These are phyloP conservation scores for Rhipidocladum racemiflorum DNA, from an alignment of 176 grass and related monocot species.

Conservation along the genomic window DNA sequence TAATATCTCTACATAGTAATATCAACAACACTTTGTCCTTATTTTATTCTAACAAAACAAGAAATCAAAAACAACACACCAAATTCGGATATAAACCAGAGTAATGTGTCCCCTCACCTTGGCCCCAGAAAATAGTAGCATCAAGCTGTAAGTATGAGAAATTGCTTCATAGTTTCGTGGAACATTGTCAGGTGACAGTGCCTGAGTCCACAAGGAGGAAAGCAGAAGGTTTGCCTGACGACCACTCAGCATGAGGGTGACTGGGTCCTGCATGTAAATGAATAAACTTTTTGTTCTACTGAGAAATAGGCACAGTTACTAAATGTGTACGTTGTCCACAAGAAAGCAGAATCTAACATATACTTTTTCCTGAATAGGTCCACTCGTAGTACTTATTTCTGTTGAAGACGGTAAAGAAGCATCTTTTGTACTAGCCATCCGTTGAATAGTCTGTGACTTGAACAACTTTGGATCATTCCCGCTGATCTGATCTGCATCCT, in stretches of 20 bases:
- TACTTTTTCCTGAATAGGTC: slow-evolving; percentile 50
- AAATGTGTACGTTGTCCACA: slow-evolving; percentile 1
- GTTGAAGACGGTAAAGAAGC: slow-evolving; percentile 14
- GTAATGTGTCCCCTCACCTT: slow-evolving; percentile 50
- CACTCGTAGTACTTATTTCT: slow-evolving; percentile 43
- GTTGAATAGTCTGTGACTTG: slow-evolving; percentile 54
- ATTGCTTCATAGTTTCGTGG: slow-evolving; percentile 88
- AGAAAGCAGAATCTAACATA: neutral
- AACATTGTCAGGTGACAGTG: slow-evolving; percentile 67
- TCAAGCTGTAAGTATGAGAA: slow-evolving; percentile 89
- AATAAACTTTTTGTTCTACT: slow-evolving; percentile 15
- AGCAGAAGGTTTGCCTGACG: slow-evolving; percentile 78
- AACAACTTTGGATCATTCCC: slow-evolving; percentile 52
- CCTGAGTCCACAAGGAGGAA: slow-evolving; percentile 88
- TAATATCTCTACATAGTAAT: neutral
- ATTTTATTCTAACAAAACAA: neutral
- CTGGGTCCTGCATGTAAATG: slow-evolving; percentile 59
- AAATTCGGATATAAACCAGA: neutral
- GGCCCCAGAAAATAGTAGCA: slow-evolving; percentile 80
- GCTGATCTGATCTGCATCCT: slow-evolving; percentile 44
- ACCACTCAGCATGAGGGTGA: slow-evolving; percentile 61
- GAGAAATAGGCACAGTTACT: slow-evolving; percentile 11
- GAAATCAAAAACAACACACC: neutral
- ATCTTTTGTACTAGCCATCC: slow-evolving; percentile 50
- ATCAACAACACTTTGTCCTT: neutral